Conservation (phyloP, 345 rosid genomes). For the Salix purpurea region DNA sequence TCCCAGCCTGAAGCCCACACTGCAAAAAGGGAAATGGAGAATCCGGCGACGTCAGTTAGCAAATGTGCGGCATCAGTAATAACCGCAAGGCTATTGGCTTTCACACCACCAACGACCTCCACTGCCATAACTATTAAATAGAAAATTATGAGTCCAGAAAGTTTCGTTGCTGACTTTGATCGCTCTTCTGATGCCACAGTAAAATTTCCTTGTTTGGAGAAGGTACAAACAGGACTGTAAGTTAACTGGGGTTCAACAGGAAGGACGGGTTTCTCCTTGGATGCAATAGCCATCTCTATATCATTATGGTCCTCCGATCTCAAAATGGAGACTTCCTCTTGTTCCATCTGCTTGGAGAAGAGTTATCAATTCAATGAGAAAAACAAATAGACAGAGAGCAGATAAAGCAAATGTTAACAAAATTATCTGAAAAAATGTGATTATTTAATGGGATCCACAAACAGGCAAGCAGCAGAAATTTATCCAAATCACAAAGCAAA, state of each 20-base stretch:
- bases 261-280: slow-evolving; percentile 24
- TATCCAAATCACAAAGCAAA: neutral
- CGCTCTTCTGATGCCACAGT: slow-evolving; percentile 41
- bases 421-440: neutral
- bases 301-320: slow-evolving; percentile 27
- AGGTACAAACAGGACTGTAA: slow-evolving; percentile 38
- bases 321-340: slow-evolving; percentile 36
- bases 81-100: slow-evolving; percentile 79
- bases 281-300: slow-evolving; percentile 35
- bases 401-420: neutral
- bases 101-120: slow-evolving; percentile 67
- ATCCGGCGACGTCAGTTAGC: slow-evolving; percentile 66
- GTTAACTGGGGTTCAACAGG: slow-evolving; percentile 17
- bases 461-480: neutral
- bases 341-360: slow-evolving; percentile 45
- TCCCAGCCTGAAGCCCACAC: slow-evolving; percentile 85
- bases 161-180: slow-evolving; percentile 43
- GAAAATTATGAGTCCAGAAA: slow-evolving; percentile 44
- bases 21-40: slow-evolving; percentile 59
- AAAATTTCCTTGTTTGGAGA: slow-evolving; percentile 41
- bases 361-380: neutral
- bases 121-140: slow-evolving; percentile 49
- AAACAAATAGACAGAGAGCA: neutral
- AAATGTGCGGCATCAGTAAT: slow-evolving; percentile 84
- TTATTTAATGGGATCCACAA: neutral